phyloP scores from a whole-genome alignment of 805 yeast genomes.

The Barnettozyma sp. region DNA sequence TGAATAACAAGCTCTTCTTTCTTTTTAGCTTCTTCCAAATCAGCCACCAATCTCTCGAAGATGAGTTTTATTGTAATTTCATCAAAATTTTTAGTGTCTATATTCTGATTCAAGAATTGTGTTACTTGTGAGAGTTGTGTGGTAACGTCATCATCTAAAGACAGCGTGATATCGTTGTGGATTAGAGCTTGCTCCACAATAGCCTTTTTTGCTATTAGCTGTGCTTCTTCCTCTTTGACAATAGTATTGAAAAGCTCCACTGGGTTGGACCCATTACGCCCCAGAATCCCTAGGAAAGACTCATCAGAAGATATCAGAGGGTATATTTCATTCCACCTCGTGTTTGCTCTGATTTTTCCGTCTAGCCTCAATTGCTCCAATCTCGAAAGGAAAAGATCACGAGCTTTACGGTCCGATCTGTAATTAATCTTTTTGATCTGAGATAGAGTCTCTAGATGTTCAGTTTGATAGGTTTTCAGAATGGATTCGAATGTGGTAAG shows the following conservation, averaged over 20 bases:
- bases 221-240: conserved; percentile 53
- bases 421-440: conserved; percentile 35
- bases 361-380: conserved; percentile 31
- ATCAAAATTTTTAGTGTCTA: conserved; percentile 24
- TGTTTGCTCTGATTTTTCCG: conserved; percentile 39
- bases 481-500: conserved; percentile 42
- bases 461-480: conserved; percentile 24
- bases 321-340: conserved; percentile 55
- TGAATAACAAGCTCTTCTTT: conserved; percentile 16
- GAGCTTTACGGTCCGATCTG: conserved; percentile 54
- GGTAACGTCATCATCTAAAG: conserved; percentile 16
- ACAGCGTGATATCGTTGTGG: conserved; percentile 26
- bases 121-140: conserved; percentile 12
- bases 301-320: conserved; percentile 45
- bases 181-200: conserved; percentile 46
- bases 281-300: conserved; percentile 55
- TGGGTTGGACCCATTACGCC: conserved; percentile 73
- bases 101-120: conserved; percentile 17
- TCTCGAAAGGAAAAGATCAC: conserved; percentile 50
- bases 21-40: conserved; percentile 21
- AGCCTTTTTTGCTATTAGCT: conserved; percentile 52
- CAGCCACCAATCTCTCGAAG: conserved; percentile 24
- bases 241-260: conserved; percentile 71
- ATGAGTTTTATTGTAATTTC: conserved; percentile 26
- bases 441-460: conserved; percentile 18